These are phyloP conservation scores for Canavalia gladiata DNA, from an alignment of 306 rosid species.

Conservation along the genomic window DNA sequence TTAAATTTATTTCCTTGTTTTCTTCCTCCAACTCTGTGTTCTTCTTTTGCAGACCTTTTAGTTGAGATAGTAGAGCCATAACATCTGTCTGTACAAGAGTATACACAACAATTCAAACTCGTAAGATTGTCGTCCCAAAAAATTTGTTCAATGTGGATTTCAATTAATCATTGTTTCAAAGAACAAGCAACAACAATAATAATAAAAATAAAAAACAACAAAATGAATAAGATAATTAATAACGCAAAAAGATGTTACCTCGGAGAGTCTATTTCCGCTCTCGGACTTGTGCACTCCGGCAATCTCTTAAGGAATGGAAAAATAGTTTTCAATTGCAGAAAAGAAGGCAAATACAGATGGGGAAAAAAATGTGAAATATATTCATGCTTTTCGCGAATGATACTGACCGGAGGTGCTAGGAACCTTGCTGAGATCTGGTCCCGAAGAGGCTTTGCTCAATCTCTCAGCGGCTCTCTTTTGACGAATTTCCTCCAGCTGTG, in stretches of 20 bases:
- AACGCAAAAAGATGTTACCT: constrained; percentile 54
- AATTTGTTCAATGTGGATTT: background rate
- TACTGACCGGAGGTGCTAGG: constrained; percentile 64
- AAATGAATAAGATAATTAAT: background rate
- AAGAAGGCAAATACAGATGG: background rate
- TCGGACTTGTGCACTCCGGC: constrained; percentile 70
- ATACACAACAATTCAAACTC: constrained; percentile 24
- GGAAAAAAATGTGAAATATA: constrained; percentile 1
- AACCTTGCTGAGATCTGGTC: constrained; percentile 75
- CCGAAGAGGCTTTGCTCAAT: constrained; percentile 80
- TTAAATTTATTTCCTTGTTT: constrained; percentile 59
- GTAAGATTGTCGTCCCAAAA: background rate
- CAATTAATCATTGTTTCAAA: background rate
- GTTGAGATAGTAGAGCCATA: constrained; percentile 78
- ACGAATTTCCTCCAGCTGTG: constrained; percentile 87
- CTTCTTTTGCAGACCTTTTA: constrained; percentile 73
- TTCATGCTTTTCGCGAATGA: background rate
- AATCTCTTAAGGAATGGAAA: constrained; percentile 53
- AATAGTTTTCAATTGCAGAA: constrained; percentile 14
- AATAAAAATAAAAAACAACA: background rate
- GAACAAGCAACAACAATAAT: background rate
- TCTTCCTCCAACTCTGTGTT: constrained; percentile 73
- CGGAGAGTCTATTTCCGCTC: constrained; percentile 74
- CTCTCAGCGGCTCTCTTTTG: constrained; percentile 93
- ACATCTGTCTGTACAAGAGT: constrained; percentile 65